Evolutionary conservation across 1,284 basidiomycete genomes (phyloP), one percentile per base, ranked within the genome.

Genomic region (Phylloporus sp.): DNA sequence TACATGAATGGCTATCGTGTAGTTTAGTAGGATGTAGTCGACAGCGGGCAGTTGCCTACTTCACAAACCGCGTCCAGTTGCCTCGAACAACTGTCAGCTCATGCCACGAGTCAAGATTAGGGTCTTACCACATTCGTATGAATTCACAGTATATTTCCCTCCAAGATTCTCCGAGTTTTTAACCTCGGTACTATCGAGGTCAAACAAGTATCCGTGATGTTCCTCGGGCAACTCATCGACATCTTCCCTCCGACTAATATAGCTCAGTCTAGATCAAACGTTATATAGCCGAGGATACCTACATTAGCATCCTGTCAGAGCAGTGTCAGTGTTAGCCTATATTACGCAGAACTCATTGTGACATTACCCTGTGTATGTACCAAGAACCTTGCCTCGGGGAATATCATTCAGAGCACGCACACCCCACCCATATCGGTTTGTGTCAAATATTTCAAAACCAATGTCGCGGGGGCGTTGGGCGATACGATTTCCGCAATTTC

Each of bases 61-160:
- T 92, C 45, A 92, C 80, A 68, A 92, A 92, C 15, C 90, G 82
- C 4, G 89, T 89, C 91, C 90, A 92, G 72, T 92, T 92, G 6
- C 90, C 90, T 91, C 65, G 12, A 57, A 66, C 52, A 17, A 29
- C 27, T 32, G 60, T 68, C 62, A 71, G 65, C 37, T 25, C 39
- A 67, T 61, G 61, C 25, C 23, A 2, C 15, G 1, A 55, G 53
- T 32, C 53, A 64, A 6, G 49, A 52, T 57, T 45, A 53, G 52
- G 56, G 52, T 29, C 82, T 60, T 67, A 89, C 89, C 90, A 69
- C 76, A 80, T 4, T 73, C 73, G 64, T 80, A 82, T 1, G 84
- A 85, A 72, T 90, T 85, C 11, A 91, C 88, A 5, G 85, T 82
- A 66, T 79, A 85, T 55, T 66, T 82, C 67, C 79, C 83, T 59